phyloP scores from a whole-genome alignment of 495 filamentous ascomycete species.

The Neurospora discreta region DNA sequence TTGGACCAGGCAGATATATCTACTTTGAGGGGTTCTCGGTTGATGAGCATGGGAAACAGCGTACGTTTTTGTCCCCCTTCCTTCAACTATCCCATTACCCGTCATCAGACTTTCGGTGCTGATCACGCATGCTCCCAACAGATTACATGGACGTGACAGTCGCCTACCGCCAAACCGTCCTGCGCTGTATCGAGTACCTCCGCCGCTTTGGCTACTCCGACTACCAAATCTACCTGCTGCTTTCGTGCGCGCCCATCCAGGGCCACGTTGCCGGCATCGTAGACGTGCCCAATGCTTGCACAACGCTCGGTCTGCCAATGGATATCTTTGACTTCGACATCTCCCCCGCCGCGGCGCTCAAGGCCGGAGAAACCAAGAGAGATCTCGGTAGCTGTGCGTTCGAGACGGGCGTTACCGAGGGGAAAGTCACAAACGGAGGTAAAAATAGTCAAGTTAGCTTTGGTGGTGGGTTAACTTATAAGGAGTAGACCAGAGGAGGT shows the following conservation, averaged over 20 bases:
- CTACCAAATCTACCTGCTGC: conserved; percentile 83
- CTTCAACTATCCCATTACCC: not conserved
- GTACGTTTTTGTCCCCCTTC: conserved; percentile 4
- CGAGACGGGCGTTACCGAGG: conserved; percentile 40
- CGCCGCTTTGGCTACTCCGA: conserved; percentile 60
- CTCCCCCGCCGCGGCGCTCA: conserved; percentile 44
- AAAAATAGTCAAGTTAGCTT: conserved; percentile 36
- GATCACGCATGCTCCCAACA: not conserved
- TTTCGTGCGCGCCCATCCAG: conserved; percentile 84
- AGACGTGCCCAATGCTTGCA: conserved; percentile 77
- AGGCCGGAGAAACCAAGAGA: conserved; percentile 37
- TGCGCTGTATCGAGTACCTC: conserved; percentile 77
- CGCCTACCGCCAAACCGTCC: conserved; percentile 77
- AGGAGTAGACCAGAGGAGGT: conserved; percentile 12
- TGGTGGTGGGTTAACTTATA: conserved; percentile 42
- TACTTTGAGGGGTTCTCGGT: conserved; percentile 95
- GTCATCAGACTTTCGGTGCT: too few relatives aligned
- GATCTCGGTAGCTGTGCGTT: conserved; percentile 76
- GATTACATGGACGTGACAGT: conserved; percentile 87
- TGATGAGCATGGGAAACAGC: conserved; percentile 83
- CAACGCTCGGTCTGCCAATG: conserved; percentile 80
- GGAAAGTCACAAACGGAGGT: conserved; percentile 30
- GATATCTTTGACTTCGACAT: conserved; percentile 98
- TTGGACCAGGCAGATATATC: conserved; percentile 73
- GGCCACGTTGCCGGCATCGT: conserved; percentile 92